Percentiles rank a stretch among this genome's conserved stretches.
These are phyloP conservation scores for Komagataella populi DNA, from an alignment of 805 yeast genomes.

Conservation along the genomic window DNA sequence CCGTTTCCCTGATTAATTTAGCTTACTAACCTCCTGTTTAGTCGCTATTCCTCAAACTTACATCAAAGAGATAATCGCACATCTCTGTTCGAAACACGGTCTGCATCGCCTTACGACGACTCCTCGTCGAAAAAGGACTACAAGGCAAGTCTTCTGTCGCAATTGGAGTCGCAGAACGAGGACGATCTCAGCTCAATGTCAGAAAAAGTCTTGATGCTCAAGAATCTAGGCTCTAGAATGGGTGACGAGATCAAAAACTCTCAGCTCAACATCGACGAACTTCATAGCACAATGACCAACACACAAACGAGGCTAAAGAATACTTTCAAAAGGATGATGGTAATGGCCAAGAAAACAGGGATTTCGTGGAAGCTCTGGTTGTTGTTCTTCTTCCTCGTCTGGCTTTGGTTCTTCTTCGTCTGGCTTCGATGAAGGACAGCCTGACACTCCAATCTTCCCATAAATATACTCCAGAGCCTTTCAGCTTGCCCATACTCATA, in stretches of 20 bases:
- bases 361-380: conserved; percentile 56
- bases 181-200: conserved; percentile 42
- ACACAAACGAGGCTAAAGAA: conserved; percentile 29
- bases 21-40: conserved; percentile 1
- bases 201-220: conserved; percentile 38
- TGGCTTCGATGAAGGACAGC: conserved; percentile 9
- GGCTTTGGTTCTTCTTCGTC: conserved; percentile 29
- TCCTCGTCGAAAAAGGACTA: conserved; percentile 19
- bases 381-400: conserved; percentile 26
- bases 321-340: conserved; percentile 43
- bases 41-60: conserved; percentile 17
- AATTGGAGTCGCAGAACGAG: conserved; percentile 54
- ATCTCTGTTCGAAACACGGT: conserved; percentile 6
- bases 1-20: background rate
- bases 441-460: background rate
- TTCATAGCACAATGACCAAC: conserved; percentile 17
- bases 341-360: conserved; percentile 51
- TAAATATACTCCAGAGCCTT: background rate
- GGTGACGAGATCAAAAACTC: conserved; percentile 45
- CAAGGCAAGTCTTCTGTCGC: conserved; percentile 39
- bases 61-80: conserved; percentile 13
- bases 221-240: conserved; percentile 41
- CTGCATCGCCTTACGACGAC: conserved; percentile 29
- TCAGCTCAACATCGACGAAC: conserved; percentile 10
- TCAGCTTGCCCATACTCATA: background rate